Percentiles rank a stretch among this genome's conserved stretches.
phyloP scores from a whole-genome alignment of 2,329 filamentous ascomycete genomes.

The Curvularia eragrostidis region DNA sequence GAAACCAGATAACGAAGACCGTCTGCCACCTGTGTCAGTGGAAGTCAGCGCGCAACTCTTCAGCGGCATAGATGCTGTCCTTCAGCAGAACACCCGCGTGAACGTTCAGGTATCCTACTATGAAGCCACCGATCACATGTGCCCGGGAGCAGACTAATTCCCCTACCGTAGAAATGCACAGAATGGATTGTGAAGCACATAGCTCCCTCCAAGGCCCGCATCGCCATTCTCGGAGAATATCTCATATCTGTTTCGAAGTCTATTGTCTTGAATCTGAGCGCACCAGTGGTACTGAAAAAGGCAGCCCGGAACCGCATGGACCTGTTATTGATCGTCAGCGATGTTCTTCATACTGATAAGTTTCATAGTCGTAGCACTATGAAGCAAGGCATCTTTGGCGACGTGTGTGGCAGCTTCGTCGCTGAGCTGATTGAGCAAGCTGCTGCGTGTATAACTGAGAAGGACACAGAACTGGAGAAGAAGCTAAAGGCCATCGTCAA shows the following conservation, averaged over 20 bases:
- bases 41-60: constrained; percentile 34
- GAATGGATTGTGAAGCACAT: constrained; percentile 80
- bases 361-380: constrained; percentile 25
- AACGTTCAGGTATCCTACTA: constrained; percentile 46
- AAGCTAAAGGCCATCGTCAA: constrained; percentile 66
- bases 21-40: constrained; percentile 29
- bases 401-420: constrained; percentile 62
- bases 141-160: constrained; percentile 44
- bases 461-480: constrained; percentile 68
- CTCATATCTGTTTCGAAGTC: constrained; percentile 72
- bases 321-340: constrained; percentile 78
- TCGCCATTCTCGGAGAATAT: constrained; percentile 75
- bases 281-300: constrained; percentile 53
- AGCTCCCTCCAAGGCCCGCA: constrained; percentile 69
- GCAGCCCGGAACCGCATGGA: constrained; percentile 73
- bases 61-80: constrained; percentile 36
- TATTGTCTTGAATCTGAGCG: constrained; percentile 47
- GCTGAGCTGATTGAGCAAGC: constrained; percentile 66
- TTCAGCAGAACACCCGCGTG: constrained; percentile 35
- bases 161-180: constrained; percentile 75
- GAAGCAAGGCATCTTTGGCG: constrained; percentile 19
- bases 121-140: constrained; percentile 25
- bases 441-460: constrained; percentile 61
- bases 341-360: constrained; percentile 67
- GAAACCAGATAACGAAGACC: constrained; percentile 26